Evolutionary conservation across 129 eudicot species (phyloP), one percentile per base, ranked within the genome.

Genomic region (Pittosporum tobira): DNA sequence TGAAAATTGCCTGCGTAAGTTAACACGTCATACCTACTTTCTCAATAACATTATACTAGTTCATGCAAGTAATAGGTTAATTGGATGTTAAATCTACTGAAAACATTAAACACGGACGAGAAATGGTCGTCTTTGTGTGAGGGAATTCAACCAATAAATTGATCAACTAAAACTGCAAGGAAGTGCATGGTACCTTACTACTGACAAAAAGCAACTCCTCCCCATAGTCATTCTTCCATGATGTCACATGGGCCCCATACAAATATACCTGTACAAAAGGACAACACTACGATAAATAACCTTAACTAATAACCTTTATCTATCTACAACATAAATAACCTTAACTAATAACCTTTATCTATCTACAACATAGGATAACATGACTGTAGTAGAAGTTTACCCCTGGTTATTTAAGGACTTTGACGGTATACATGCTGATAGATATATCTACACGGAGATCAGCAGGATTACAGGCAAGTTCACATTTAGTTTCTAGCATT

Each of bases 161-260:
- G 38, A 20, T 46, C 34, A 60, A 28, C 49, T 27, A 29, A 14
- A 54, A 16, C 43, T n/a, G 14, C 29, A 22, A 53, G 3, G 22
- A 60, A 60, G 42, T 22, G 37, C 23, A 26, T 6, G 61, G 62
- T 71, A 88, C 96, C 94, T 88, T 81, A 34, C 75, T 84, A 58
- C 94, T 88, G 67, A 88, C 67, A 59, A 88, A 88, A 61, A 88
- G 94, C 66, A 88, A 65, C 69, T 88, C 94, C 63, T 88, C 87
- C 11, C 94, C 82, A 47, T 70, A 62, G 10, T 81, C 88, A 72
- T 84, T 84, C 81, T 88, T 88, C 96, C 96, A 88, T 25, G 96
- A 88, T 43, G 91, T 84, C 58, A 84, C 88, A 20, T 88, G 94
- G 69, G 65, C 96, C 2, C 96, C 96, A 75, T 89, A 89, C 45